Percentiles rank a stretch among this genome's conserved stretches.
Evolutionary conservation across 495 filamentous ascomycete species (phyloP).

Genomic region (Penicillium cinerascens): DNA sequence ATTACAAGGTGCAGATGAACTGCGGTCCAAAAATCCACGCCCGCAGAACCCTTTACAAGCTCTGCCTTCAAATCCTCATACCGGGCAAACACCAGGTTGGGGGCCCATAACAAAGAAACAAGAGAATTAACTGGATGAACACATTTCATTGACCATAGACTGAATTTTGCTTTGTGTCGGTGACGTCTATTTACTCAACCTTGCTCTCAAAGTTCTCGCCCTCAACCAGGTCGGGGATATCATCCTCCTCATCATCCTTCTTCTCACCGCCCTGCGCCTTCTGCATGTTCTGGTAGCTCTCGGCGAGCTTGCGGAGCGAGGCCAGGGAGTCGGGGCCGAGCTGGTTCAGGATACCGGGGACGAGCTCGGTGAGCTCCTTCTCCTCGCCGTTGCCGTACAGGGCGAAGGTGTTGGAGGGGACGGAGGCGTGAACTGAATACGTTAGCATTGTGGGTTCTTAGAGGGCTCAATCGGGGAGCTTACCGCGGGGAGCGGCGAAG

Average conservation of each 20-base stretch:
- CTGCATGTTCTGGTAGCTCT: constrained; percentile 99
- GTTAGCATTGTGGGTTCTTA: background rate
- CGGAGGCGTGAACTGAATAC: constrained; percentile 81
- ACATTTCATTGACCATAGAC: constrained; percentile 25
- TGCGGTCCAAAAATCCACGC: background rate
- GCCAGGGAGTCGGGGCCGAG: constrained; percentile 97
- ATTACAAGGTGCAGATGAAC: background rate
- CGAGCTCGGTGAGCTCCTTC: constrained; percentile 99
- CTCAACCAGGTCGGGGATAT: constrained; percentile 93
- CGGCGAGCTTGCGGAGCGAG: constrained; percentile 93
- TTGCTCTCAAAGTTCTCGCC: constrained; percentile 97
- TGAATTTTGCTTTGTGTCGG: constrained; percentile 15
- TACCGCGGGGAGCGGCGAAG: constrained; percentile 95
- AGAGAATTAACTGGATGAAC: constrained; percentile 9
- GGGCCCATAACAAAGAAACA: background rate
- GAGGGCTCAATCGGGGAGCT: constrained; percentile 12
- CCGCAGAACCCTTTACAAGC: background rate
- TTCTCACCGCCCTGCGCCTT: constrained; percentile 78
- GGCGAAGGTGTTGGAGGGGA: constrained; percentile 96
- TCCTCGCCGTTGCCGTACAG: constrained; percentile 99
- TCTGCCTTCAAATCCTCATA: background rate
- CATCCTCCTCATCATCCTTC: constrained; percentile 76
- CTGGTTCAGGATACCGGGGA: constrained; percentile 99
- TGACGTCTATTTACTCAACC: constrained; percentile 65
- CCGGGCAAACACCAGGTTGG: background rate